Base-by-base conservation (phyloP, 2,329 filamentous ascomycete genomes). In the Proliferodiscus dingleyae region DNA sequence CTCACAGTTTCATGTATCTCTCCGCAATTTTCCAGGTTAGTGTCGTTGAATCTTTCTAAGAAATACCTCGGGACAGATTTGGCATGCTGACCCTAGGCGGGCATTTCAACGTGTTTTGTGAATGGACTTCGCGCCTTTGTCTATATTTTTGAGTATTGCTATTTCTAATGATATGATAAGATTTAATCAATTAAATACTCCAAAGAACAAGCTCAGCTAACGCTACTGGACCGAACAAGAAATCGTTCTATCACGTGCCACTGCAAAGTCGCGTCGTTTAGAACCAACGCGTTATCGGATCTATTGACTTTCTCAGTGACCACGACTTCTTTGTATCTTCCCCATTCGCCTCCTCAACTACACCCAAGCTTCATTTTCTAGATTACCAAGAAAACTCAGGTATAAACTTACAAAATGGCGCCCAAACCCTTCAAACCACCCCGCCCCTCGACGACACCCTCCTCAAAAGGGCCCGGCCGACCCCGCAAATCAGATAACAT, bases 381-480 rank as follows among this genome's bases (percentile, higher is more conserved):
- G n/a, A 33, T 2, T 15, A 19, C 13, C 11, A 33, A n/a, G 16
- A 15, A n/a, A 10, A 16, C 13, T 15, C n/a, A 30, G 28, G 11
- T 7, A n/a, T 23, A 36, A 41, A 3, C 26, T n/a, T n/a, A n/a
- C n/a, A 44, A 11, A 41, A 63, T 63, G 60, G 53, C 59, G 18
- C 59, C 60, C 11, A 61, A 61, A 49, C 55, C 58, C 13, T 63
- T 63, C 51, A 61, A 62, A 28, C 57, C 61, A 7, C 61, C 61
- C 3, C 54, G 59, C 2, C 58, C 53, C 40, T 43, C 30, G 9
- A 16, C 13, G 16, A 15, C 49, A 21, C 26, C 34, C 30, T 37
- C 49, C 19, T 22, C 43, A 21, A 42, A 26, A 15, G 24, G n/a
- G n/a, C 7, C 16, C 6, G 29, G 29, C 37, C n/a, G 28, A 41